Evolutionary conservation across 768 basidiomycete species (phyloP), one percentile per base, ranked within the genome.

Genomic region (Ramaria rubella): DNA sequence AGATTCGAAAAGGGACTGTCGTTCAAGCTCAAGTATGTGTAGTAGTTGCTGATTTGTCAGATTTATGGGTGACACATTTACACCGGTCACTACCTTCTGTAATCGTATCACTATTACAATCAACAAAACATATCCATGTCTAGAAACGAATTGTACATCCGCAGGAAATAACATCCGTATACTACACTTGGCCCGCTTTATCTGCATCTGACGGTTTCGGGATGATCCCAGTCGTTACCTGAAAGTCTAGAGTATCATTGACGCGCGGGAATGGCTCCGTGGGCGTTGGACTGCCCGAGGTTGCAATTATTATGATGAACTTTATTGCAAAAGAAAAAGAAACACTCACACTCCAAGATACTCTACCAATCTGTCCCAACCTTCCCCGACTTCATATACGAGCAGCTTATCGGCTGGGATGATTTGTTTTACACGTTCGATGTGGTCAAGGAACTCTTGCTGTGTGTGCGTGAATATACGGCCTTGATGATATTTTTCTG

Each of bases 311-410:
- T 19, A 8, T 2, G n/a, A 23, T 11, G n/a, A 55, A n/a, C 44
- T 21, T 55, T 23, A 17, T 29, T n/a, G 44, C 11, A 7, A 26
- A 5, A 31, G n/a, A 27, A 44, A 44, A 30, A 17, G 21, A 26
- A 27, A 44, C 2, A 44, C 53, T n/a, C 44, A 55, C 53, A 55
- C 53, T 11, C 53, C 53, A 15, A 55, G 31, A 27, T 45, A 55
- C 30, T 55, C 30, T 4, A 43, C 53, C 6, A 55, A 40, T 21
- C 27, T 42, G 11, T 43, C 53, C 53, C 53, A 55, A 5, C 53
- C 53, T 17, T 55, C 53, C 21, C 44, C 34, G 8, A 55, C 53
- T 29, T 55, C 40, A 23, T 44, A 55, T 26, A 55, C 23, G 19
- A 55, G 27, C 8, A 55, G 44, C 27, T 55, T 21, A 9, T 55